phyloP scores from a whole-genome alignment of 495 filamentous ascomycete genomes.

The Podospora pseudopauciseta region DNA sequence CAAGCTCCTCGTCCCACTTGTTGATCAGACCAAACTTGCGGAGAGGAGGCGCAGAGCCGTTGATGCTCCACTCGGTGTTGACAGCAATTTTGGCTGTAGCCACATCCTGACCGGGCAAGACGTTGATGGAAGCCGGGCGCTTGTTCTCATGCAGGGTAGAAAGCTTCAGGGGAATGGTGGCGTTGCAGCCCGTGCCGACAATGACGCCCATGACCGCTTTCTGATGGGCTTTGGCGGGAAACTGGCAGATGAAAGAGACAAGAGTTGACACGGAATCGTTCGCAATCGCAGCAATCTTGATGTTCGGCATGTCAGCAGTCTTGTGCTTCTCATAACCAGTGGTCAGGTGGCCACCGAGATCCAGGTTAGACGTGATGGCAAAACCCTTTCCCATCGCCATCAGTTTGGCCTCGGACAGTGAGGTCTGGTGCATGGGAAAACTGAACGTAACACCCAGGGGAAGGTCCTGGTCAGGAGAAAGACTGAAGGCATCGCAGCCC shows the following conservation, averaged over 20 bases:
- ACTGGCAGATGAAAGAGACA: slow-evolving; percentile 69
- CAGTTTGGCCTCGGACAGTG: slow-evolving; percentile 68
- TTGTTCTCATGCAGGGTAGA: slow-evolving; percentile 63
- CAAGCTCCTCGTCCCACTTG: slow-evolving; percentile 66
- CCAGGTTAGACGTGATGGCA: slow-evolving; percentile 65
- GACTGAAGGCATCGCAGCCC: slow-evolving; percentile 33
- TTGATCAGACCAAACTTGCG: slow-evolving; percentile 61
- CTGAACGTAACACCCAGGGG: slow-evolving; percentile 82
- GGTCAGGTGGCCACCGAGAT: slow-evolving; percentile 65
- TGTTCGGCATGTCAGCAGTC: slow-evolving; percentile 53
- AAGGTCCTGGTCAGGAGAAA: slow-evolving; percentile 43
- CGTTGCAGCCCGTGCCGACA: slow-evolving; percentile 79
- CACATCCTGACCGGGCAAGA: slow-evolving; percentile 56
- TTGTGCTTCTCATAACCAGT: slow-evolving; percentile 59
- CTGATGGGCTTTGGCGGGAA: slow-evolving; percentile 25
- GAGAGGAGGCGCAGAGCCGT: slow-evolving; percentile 64
- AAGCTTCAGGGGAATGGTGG: slow-evolving; percentile 69
- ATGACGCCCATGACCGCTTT: slow-evolving; percentile 76
- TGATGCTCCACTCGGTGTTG: slow-evolving; percentile 86
- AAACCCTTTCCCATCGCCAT: slow-evolving; percentile 92
- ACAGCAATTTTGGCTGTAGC: slow-evolving; percentile 63
- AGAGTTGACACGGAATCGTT: slow-evolving; percentile 81
- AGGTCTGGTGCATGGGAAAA: slow-evolving; percentile 79
- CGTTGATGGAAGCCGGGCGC: slow-evolving; percentile 43
- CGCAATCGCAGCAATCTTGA: slow-evolving; percentile 71